A percentile compares a stretch with the other conserved stretches of the same genome.
These are phyloP conservation scores for Cynara cardunculus DNA, from an alignment of 129 eudicot genomes.

Conservation along the genomic window DNA sequence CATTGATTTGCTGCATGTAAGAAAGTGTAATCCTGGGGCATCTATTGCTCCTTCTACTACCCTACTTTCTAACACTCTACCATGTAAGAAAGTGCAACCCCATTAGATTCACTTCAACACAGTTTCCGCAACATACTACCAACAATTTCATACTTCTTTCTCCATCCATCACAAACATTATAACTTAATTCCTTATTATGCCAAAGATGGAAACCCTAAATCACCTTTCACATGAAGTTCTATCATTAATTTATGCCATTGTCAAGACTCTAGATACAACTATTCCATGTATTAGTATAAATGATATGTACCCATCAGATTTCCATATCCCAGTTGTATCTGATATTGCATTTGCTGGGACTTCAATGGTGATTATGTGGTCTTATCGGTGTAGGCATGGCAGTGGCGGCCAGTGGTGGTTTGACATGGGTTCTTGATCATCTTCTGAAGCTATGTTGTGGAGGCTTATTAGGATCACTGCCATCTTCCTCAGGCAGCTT, in stretches of 20 bases:
- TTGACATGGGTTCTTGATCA: conserved; percentile 20
- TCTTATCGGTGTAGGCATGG: conserved; percentile 10
- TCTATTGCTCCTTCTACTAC: too few species aligned
- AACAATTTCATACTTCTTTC: not conserved
- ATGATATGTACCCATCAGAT: conserved; percentile 15
- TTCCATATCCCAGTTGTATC: conserved; percentile 3
- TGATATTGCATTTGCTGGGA: not conserved
- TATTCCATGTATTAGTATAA: conserved; percentile 16
- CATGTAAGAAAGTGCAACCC: too few species aligned
- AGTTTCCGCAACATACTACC: not conserved
- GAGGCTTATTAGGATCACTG: conserved; percentile 39
- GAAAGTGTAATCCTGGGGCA: too few species aligned
- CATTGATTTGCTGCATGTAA: too few species aligned
- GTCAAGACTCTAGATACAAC: conserved; percentile 21
- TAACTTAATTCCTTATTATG: not conserved
- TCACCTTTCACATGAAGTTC: not conserved
- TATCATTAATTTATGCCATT: conserved; percentile 7
- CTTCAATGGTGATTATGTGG: not conserved
- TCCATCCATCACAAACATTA: not conserved
- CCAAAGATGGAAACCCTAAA: not conserved
- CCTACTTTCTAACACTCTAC: too few species aligned
- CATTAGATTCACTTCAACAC: too few species aligned
- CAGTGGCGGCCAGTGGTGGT: not conserved
- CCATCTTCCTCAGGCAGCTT: conserved; percentile 67
- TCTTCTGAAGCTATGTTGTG: conserved; percentile 60